Evolutionary conservation across 192 early-diverging fungal species (phyloP), one percentile per base, ranked within the genome.

Genomic region (Dimargaris xerosporica): DNA sequence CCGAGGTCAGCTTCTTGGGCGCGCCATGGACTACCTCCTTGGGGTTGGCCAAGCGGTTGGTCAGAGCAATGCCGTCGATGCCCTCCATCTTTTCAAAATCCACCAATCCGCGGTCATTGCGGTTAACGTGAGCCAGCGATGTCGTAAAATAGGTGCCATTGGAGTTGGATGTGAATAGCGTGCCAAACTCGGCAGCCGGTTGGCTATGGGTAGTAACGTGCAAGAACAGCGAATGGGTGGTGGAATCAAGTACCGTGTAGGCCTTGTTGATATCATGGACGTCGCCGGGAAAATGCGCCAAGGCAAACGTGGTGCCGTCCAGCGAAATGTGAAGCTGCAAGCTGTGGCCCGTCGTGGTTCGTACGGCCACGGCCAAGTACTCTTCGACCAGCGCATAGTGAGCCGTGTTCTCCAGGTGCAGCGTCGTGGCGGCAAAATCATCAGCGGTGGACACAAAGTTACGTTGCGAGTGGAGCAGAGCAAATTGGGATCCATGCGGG

Each of bases 81-180:
- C 89, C 92, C 28, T 85, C 84, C 53, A 75, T 84, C 59, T 87
- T 90, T 67, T 94, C 92, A 77, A 92, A 93, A 68, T 98, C 95
- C 0, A 96, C 93, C 50, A 83, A 75, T n/a, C 87, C 87, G 21
- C 52, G 54, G 25, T 79, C 75, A 42, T 82, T 82, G 62, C 91
- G 79, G 68, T 94, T 92, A 17, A 89, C 84, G 42, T 85, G 66
- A 47, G 80, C 75, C 29, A 90, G 77, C 0, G 87, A 80, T 12
- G 73, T 65, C 11, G 82, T 82, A 69, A 82, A 97, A 64, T 80
- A 91, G 0, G 83, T 85, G 54, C 93, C 94, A 56, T 96, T 87
- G 10, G 85, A 86, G 71, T 94, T 90, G 56, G 94, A 96, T 23
- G 84, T 82, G 68, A 93, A 91, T n/a, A 99, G 73, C 11, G 74